Evolutionary conservation across 495 filamentous ascomycete genomes (phyloP).

Genomic region (Aspergillus kassunensis): DNA sequence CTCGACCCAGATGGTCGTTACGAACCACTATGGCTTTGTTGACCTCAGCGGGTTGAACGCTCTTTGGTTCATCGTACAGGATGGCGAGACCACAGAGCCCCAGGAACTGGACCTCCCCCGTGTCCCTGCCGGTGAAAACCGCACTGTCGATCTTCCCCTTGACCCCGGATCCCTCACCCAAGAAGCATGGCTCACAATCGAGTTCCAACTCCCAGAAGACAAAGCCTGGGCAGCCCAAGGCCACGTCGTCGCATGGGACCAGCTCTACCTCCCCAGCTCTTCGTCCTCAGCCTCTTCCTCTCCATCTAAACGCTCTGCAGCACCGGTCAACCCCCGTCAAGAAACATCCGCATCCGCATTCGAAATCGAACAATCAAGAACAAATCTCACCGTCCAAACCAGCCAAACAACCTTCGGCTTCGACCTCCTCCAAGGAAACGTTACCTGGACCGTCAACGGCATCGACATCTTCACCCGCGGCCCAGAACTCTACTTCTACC

Average conservation of each 20-base stretch:
- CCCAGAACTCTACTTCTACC: slow-evolving; percentile 22
- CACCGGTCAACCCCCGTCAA: not conserved
- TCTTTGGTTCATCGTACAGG: slow-evolving; percentile 41
- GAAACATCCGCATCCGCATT: slow-evolving; percentile 4
- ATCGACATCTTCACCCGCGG: slow-evolving; percentile 17
- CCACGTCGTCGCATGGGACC: slow-evolving; percentile 49
- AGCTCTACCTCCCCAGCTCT: slow-evolving; percentile 36
- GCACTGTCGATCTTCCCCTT: not conserved
- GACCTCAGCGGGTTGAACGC: slow-evolving; percentile 47
- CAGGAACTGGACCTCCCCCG: not conserved
- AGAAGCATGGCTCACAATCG: slow-evolving; percentile 41
- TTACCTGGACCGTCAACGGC: slow-evolving; percentile 16
- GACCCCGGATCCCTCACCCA: slow-evolving; percentile 18
- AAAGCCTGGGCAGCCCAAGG: slow-evolving; percentile 44
- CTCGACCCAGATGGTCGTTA: slow-evolving; percentile 31
- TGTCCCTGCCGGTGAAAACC: not conserved
- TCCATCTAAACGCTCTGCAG: not conserved
- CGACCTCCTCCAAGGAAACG: slow-evolving; percentile 19
- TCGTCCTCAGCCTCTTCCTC: slow-evolving; percentile 3
- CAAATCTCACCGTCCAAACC: not conserved
- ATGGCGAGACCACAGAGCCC: slow-evolving; percentile 23
- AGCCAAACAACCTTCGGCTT: slow-evolving; percentile 11
- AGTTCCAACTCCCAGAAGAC: slow-evolving; percentile 34
- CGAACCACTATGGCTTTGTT: slow-evolving; percentile 53
- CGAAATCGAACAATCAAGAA: not conserved